phyloP scores from a whole-genome alignment of 208 protist genomes.

The Leishmania tropica region DNA sequence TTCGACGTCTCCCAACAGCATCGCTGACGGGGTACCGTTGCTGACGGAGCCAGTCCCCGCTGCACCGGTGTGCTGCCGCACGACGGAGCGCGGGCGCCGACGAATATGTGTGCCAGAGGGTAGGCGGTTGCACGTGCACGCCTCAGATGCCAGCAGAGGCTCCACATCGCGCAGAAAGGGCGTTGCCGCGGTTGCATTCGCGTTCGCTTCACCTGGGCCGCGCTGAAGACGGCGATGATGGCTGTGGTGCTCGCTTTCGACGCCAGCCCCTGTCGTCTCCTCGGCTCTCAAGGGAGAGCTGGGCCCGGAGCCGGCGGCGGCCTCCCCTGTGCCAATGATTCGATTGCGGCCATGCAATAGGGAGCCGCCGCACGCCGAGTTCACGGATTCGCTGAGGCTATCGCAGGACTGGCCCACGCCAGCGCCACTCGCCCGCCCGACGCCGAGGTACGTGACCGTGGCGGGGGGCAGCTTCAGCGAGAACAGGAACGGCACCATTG shows the following conservation, averaged over 20 bases:
- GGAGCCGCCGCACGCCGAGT: background rate
- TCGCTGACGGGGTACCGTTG: background rate
- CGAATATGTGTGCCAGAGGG: conserved; percentile 80
- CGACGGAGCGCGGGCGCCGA: conserved; percentile 65
- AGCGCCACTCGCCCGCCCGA: background rate
- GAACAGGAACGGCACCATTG: conserved; percentile 12
- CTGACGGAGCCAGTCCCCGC: background rate
- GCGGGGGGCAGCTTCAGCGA: conserved; percentile 22
- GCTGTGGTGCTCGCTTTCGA: conserved; percentile 11
- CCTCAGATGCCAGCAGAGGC: conserved; percentile 38
- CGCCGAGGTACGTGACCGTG: conserved; percentile 10
- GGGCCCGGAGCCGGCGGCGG: background rate
- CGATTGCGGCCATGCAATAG: background rate
- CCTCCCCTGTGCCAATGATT: background rate
- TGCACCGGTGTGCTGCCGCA: conserved; percentile 13
- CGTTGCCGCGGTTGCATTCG: background rate
- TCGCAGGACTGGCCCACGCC: background rate
- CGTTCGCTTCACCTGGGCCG: background rate
- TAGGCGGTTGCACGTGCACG: conserved; percentile 32
- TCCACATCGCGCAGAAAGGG: conserved; percentile 39
- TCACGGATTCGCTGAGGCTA: conserved; percentile 6
- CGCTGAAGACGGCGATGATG: background rate
- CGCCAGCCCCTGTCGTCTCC: background rate
- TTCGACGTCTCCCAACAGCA: background rate
- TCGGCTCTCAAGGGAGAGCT: background rate